Evolutionary conservation across 257 asterid genomes (phyloP), one percentile per base, ranked within the genome.

Genomic region (Nicotiana benthamiana): DNA sequence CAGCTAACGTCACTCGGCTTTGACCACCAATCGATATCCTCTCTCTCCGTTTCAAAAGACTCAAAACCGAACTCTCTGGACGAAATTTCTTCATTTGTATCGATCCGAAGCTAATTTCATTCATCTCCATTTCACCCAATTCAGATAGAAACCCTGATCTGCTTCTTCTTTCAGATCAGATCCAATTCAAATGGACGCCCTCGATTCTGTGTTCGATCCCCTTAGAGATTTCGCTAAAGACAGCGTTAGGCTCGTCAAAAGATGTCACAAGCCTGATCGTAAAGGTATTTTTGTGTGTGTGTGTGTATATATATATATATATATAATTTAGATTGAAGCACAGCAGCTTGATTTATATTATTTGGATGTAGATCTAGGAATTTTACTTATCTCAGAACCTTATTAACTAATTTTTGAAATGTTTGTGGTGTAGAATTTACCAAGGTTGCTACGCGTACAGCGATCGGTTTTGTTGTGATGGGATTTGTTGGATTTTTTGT

Each of bases 401-500:
- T 40, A 40, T 40, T 40, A 11, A 1, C 17, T 15, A 53, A 10
- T 20, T 13, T 72, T 72, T 16, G 26, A 48, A 48, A 18, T 72
- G n/a, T 62, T 18, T 57, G 32, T 11, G 79, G 43, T 72, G 65
- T 60, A 83, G 88, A 86, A 66, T 83, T 86, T 51, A 80, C 88
- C 56, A 83, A 86, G 83, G 85, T 86, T n/a, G 88, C 86, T 0
- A 80, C 80, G 16, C 86, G 88, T 36, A 80, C 86, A 1, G 88
- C 88, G 36, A 80, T 86, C 10, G 88, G 88, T 5, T 86, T 86
- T 57, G 88, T 86, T 53, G 86, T 86, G 72, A 86, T 86, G 83
- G 88, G 88, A 30, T 86, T 83, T 28, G 88, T 86, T 4, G 88
- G 88, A 2, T 86, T 85, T 81, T 85, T 85, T 40, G 88, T 85